Conservation (phyloP, 2,329 filamentous ascomycete genomes). For the Diaporthe sp. region DNA sequence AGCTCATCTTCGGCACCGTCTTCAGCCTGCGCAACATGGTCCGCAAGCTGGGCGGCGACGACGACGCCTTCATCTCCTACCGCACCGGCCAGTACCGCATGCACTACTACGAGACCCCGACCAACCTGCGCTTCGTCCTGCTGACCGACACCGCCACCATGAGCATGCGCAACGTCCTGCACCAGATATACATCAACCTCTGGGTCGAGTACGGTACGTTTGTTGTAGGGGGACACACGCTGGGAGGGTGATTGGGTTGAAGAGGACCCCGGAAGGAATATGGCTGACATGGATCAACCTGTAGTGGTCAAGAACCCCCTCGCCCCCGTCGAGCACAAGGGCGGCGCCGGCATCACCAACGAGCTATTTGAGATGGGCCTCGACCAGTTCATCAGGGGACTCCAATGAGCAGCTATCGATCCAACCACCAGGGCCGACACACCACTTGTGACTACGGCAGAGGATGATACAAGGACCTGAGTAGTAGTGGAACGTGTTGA, state of each 20-base stretch:
- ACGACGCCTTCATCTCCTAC: constrained; percentile 95
- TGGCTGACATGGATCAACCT: constrained; percentile 41
- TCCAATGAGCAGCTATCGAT: constrained; percentile 48
- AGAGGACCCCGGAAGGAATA: background rate
- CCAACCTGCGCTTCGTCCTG: constrained; percentile 96
- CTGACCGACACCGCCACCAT: constrained; percentile 90
- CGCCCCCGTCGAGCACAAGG: constrained; percentile 77
- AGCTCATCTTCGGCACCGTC: constrained; percentile 96
- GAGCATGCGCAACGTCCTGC: constrained; percentile 93
- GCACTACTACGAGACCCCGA: constrained; percentile 98
- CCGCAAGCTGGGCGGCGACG: constrained; percentile 91
- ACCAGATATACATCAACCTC: constrained; percentile 98
- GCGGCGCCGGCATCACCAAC: constrained; percentile 78
- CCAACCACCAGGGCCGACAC: background rate
- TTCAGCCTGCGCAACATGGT: constrained; percentile 98
- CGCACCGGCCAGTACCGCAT: constrained; percentile 96
- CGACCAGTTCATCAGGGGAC: constrained; percentile 81
- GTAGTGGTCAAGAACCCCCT: constrained; percentile 80
- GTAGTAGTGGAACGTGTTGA: too few species aligned
- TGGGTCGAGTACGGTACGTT: constrained; percentile 92
- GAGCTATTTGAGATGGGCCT: constrained; percentile 80
- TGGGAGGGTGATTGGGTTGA: background rate
- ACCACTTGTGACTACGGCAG: background rate
- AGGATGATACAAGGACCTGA: too few species aligned
- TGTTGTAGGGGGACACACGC: background rate